Percentiles rank a stretch among this genome's conserved stretches.
Conservation (phyloP, 2,329 filamentous ascomycete species). For the Bipolaris sorokiniana region DNA sequence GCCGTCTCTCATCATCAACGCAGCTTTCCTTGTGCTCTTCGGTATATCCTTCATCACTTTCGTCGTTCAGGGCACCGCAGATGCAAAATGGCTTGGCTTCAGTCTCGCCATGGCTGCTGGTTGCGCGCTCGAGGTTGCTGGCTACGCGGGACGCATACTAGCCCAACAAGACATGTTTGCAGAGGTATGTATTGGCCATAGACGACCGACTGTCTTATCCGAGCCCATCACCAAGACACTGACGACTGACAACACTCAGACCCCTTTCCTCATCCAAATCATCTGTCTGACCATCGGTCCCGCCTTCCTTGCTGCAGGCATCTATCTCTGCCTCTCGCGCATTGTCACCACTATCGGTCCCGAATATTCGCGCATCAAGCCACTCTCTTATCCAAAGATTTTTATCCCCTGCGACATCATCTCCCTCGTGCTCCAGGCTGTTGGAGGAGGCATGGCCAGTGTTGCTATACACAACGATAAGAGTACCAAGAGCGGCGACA, state of each 20-base stretch:
- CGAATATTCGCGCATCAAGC: conserved; percentile 52
- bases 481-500: conserved; percentile 48
- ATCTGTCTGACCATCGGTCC: conserved; percentile 63
- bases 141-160: conserved; percentile 66
- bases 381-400: conserved; percentile 56
- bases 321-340: conserved; percentile 67
- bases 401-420: conserved; percentile 59
- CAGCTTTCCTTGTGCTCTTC: conserved; percentile 53
- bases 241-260: conserved; percentile 38
- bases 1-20: conserved; percentile 52
- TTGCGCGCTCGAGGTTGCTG: conserved; percentile 64
- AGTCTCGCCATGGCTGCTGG: conserved; percentile 61
- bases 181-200: conserved; percentile 33
- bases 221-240: background rate
- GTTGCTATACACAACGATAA: conserved; percentile 38
- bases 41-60: conserved; percentile 50
- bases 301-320: conserved; percentile 66
- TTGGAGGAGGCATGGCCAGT: conserved; percentile 53
- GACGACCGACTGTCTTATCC: background rate
- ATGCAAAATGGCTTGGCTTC: conserved; percentile 52
- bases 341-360: conserved; percentile 50
- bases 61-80: conserved; percentile 46
- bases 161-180: conserved; percentile 64
- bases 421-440: conserved; percentile 54
- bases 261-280: conserved; percentile 70